Base-by-base conservation (phyloP, 108 stramenopile genomes). In the Ochromonas danica region DNA sequence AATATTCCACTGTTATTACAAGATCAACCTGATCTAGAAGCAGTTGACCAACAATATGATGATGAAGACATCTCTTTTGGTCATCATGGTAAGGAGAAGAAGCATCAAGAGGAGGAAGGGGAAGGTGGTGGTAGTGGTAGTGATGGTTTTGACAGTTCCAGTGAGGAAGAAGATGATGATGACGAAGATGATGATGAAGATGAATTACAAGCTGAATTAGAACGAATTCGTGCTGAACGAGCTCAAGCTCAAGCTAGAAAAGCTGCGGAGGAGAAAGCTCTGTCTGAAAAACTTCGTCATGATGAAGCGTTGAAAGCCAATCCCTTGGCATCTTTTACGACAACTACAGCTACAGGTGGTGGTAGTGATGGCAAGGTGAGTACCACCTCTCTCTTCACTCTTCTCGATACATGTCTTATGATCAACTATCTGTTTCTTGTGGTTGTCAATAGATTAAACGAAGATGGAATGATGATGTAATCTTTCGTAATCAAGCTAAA, bases 401-500 rank as follows among this genome's bases (percentile, higher is more conserved):
- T 88, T 22, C 89, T 84, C n/a, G 57, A 60, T 60, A 25, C 57
- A 60, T 25, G n/a, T 60, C n/a, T n/a, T n/a, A n/a, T n/a, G n/a
- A n/a, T n/a, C n/a, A n/a, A n/a, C n/a, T n/a, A n/a, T n/a, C n/a
- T n/a, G n/a, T n/a, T n/a, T n/a, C n/a, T n/a, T n/a, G n/a, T 14
- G 6, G 22, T 51, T 51, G 6, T 51, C 14, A 51, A 57, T 60
- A 75, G 42, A 67, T 94, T 45, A 94, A 95, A 65, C 85, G 95
- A 33, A 87, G 89, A 42, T 97, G 97, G 97, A 95, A 96, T 83
- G 96, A 95, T 65, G 96, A 97, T 85, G 96, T 97, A 0, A 94
- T 97, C 42, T 97, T 97, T 89, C 91, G 94, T 36, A 94, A 95
- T 81, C 96, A 97, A 86, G 94, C 94, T 14, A 89, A 88, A 79